Conservation (phyloP, 805 yeast species). For the Saturnispora hagleri region DNA sequence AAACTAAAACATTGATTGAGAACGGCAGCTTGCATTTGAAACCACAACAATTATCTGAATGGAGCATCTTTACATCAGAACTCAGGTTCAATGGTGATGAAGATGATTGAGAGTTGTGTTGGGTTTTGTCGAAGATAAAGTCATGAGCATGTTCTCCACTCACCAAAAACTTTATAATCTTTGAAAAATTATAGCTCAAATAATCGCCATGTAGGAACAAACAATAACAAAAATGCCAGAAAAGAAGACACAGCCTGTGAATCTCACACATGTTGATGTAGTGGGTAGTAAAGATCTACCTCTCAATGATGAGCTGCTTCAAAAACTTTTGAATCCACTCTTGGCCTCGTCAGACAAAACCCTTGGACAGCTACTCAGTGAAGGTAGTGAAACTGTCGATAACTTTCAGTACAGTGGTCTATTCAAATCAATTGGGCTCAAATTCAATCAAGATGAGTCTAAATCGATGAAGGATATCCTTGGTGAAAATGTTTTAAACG, state of each 20-base stretch:
- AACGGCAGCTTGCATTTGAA: constrained; percentile 15
- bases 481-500: constrained; percentile 6
- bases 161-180: background rate
- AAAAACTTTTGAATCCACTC: constrained; percentile 38
- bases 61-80: constrained; percentile 18
- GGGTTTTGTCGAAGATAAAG: background rate
- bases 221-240: background rate
- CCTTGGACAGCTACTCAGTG: constrained; percentile 31
- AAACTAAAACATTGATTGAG: constrained; percentile 17
- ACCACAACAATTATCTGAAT: constrained; percentile 13
- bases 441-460: constrained; percentile 14
- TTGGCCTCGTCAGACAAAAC: constrained; percentile 31
- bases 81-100: background rate
- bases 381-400: constrained; percentile 15
- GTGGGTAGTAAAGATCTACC: constrained; percentile 20
- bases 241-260: constrained; percentile 16
- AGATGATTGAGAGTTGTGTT: background rate
- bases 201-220: background rate
- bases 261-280: constrained; percentile 24
- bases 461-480: constrained; percentile 1
- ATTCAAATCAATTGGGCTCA: constrained; percentile 20
- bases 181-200: background rate
- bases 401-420: constrained; percentile 23
- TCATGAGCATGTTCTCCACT: background rate
- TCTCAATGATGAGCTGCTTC: constrained; percentile 34